Evolutionary conservation across 306 rosid genomes (phyloP), one percentile per base, ranked within the genome.

Genomic region (Castanea crenata): DNA sequence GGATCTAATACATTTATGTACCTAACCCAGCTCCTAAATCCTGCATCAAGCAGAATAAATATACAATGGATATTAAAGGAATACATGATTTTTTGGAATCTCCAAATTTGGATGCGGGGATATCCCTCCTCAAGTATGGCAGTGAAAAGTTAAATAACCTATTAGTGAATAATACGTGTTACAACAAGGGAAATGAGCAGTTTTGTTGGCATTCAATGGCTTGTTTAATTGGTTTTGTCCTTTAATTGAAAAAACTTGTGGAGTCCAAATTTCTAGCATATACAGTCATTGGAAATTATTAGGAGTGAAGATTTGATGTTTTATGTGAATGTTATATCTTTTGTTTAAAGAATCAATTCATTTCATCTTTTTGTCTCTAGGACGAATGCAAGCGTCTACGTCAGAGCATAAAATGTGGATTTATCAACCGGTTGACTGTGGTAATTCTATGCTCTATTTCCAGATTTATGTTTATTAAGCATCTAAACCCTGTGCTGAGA

Each of bases 351-450:
- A 23, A 21, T 71, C 54, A 34, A 74, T 69, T 71, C 44, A 5
- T 62, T 71, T 46, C 32, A 46, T 21, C 79, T 62, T 55, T 41
- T 46, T 44, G 25, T 71, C 21, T 71, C 57, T 56, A 96, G 99
- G 99, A 96, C 74, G 99, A 96, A 83, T 96, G 99, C 93, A 93
- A 96, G 84, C 96, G 99, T 31, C 90, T 96, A 27, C 96, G 99
- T 23, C 99, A 96, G 86, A 96, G 99, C 89, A 93, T 96, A 61
- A 96, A 93, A 82, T 96, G 99, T 76, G 99, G 99, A 59, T 90
- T 96, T 74, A 91, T 96, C 80, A 91, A 80, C 85, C 89, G 97
- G 79, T 79, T 91, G 65, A 90, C 96, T 71, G 97, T 96, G 97
- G 99, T 96, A 93, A 83, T 54, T 76, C 58, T 76, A 9, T 79